phyloP scores from a whole-genome alignment of 139 green algal genomes.

The Deuterostichococcus epilithicus region DNA sequence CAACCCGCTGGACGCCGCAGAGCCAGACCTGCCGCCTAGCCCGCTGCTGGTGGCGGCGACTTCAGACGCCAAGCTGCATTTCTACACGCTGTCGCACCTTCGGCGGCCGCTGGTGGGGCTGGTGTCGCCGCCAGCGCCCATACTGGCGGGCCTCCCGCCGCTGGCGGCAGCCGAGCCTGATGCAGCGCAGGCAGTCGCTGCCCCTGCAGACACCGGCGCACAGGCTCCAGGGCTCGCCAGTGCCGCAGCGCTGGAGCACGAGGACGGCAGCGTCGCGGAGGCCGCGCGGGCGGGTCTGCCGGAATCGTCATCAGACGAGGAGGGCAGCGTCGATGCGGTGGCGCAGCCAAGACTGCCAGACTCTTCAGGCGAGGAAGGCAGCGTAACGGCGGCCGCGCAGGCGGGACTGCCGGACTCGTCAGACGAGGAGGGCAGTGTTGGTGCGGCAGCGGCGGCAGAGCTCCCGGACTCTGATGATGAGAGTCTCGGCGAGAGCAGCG shows the following conservation, averaged over 20 bases:
- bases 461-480: background rate
- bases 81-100: constrained; percentile 38
- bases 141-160: background rate
- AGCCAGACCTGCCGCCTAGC: constrained; percentile 37
- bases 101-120: background rate
- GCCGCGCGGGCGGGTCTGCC: too few species aligned
- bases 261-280: background rate
- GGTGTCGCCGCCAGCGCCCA: background rate
- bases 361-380: background rate
- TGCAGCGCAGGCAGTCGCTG: background rate
- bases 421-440: too few species aligned
- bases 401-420: too few species aligned
- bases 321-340: too few species aligned
- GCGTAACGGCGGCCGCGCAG: too few species aligned
- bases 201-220: background rate
- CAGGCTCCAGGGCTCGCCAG: too few species aligned
- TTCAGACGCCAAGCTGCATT: constrained; percentile 48
- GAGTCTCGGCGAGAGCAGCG: background rate
- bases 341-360: too few species aligned
- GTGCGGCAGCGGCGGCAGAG: background rate
- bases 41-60: constrained; percentile 51
- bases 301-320: too few species aligned
- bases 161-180: too few species aligned
- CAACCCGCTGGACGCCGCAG: constrained; percentile 44
- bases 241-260: background rate